Evolutionary conservation across 768 basidiomycete species (phyloP).

Genomic region (Tephrocybe sp.): DNA sequence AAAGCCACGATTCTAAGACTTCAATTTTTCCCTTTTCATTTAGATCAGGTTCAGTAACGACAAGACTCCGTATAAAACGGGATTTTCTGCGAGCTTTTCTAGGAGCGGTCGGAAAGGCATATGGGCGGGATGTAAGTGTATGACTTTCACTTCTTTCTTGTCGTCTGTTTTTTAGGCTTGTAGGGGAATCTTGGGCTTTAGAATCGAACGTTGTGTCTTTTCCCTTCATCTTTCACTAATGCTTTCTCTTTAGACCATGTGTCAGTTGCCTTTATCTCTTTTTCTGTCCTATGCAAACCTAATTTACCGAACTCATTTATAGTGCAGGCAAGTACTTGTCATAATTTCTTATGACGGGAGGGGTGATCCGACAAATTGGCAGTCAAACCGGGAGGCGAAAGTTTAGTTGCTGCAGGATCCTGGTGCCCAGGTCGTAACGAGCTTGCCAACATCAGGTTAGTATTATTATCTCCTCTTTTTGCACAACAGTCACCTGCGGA

Average conservation of each 20-base stretch:
- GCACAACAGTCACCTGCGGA: no score
- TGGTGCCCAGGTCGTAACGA: slow-evolving; percentile 83
- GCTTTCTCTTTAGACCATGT: slow-evolving; percentile 51
- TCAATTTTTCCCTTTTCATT: neutral
- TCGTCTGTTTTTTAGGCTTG: neutral
- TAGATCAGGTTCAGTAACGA: slow-evolving; percentile 89
- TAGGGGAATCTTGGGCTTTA: no score
- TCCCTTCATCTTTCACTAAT: neutral
- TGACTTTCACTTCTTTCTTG: neutral
- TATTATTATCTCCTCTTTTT: neutral
- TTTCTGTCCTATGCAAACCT: neutral
- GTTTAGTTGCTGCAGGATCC: slow-evolving; percentile 73
- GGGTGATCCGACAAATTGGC: no score
- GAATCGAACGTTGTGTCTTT: neutral
- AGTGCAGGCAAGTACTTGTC: slow-evolving; percentile 7
- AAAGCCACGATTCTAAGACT: neutral
- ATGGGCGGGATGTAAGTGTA: slow-evolving; percentile 76
- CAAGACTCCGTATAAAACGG: slow-evolving; percentile 92
- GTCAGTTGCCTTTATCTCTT: slow-evolving; percentile 27
- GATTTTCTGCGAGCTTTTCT: slow-evolving; percentile 81
- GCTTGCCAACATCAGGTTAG: slow-evolving; percentile 69
- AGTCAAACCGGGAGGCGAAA: slow-evolving; percentile 69
- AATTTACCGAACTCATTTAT: neutral
- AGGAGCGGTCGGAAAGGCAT: slow-evolving; percentile 88
- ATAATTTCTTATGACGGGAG: no score